Percentiles rank a stretch among this genome's conserved stretches.
Evolutionary conservation across 148 eudicot species (phyloP).

Genomic region (Limonium bicolor): DNA sequence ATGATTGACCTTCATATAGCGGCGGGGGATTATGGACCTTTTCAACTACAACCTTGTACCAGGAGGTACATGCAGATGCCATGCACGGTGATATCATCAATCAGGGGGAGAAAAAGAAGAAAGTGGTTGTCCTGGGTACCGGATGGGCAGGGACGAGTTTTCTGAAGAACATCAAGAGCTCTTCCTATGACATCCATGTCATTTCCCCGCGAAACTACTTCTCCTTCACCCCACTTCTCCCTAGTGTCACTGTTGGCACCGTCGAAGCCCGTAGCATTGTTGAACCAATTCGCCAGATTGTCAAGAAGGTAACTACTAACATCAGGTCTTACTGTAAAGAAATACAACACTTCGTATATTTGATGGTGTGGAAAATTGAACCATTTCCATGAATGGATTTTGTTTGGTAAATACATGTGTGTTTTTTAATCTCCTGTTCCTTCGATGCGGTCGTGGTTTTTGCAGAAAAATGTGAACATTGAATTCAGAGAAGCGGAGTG

Average conservation of each 20-base stretch:
- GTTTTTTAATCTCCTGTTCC: neutral
- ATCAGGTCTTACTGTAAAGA: neutral
- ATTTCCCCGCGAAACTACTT: conserved; percentile 68
- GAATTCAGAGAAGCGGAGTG: conserved; percentile 46
- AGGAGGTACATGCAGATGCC: neutral
- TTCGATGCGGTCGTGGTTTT: neutral
- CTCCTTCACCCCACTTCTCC: conserved; percentile 62
- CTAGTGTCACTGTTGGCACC: conserved; percentile 53
- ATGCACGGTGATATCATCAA: neutral
- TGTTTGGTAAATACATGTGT: neutral
- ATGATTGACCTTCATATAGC: neutral
- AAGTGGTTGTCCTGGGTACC: conserved; percentile 4
- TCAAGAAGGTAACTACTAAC: conserved; percentile 23
- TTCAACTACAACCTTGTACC: neutral
- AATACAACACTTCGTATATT: no score
- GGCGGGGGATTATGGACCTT: neutral
- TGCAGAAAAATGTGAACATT: conserved; percentile 27
- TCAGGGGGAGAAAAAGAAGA: neutral
- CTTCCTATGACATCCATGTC: conserved; percentile 34
- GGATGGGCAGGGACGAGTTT: conserved; percentile 9
- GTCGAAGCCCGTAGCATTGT: conserved; percentile 62
- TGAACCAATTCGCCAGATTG: conserved; percentile 54
- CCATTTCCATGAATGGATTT: no score
- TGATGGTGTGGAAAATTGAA: no score
- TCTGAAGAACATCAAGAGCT: conserved; percentile 2